These are phyloP conservation scores for Claviceps digitariae DNA, from an alignment of 2,329 filamentous ascomycete genomes.

Conservation along the genomic window DNA sequence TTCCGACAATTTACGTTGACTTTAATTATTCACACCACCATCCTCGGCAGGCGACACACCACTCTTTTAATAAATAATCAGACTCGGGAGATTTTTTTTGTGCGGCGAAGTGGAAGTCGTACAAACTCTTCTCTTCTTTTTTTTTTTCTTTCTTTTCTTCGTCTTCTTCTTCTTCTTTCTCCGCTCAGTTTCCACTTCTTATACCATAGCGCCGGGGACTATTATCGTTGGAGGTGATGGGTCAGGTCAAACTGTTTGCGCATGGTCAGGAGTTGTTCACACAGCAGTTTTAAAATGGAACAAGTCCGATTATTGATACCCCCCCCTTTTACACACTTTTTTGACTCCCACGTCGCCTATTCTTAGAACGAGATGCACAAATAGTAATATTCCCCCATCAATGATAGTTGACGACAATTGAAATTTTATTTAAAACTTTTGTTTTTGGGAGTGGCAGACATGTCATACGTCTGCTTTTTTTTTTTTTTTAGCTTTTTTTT, in stretches of 20 bases:
- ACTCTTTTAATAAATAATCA: slow-evolving; percentile 2
- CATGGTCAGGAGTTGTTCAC: slow-evolving; percentile 13
- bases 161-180: background rate
- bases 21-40: background rate
- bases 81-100: background rate
- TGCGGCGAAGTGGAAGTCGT: background rate
- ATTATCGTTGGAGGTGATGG: background rate
- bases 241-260: background rate
- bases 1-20: background rate
- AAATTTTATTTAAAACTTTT: background rate
- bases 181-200: background rate
- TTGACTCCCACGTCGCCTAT: slow-evolving; percentile 5
- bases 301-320: slow-evolving; percentile 19
- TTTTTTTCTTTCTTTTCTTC: background rate
- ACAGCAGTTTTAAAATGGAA: background rate
- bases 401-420: slow-evolving; percentile 9
- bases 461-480: background rate
- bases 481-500: background rate
- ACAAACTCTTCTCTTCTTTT: background rate
- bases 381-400: slow-evolving; percentile 8
- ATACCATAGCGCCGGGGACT: background rate
- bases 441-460: too few relatives aligned
- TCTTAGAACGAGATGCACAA: background rate
- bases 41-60: background rate
- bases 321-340: slow-evolving; percentile 6